A percentile compares a stretch with the other conserved stretches of the same genome.
Conservation (phyloP, 345 rosid species). For the Eutrema heterophyllum region DNA sequence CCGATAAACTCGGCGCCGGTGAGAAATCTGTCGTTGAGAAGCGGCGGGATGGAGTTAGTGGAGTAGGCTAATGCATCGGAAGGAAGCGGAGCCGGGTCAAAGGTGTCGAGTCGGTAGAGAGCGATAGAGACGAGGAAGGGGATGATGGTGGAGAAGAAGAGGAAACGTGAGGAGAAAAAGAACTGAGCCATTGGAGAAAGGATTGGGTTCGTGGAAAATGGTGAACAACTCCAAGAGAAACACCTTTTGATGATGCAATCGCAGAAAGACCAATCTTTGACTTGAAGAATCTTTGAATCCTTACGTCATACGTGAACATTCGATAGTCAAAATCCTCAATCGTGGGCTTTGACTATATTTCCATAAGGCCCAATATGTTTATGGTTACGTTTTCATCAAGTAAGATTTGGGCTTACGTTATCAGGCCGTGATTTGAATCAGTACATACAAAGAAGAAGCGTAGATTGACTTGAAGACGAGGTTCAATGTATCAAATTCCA, state of each 20-base stretch:
- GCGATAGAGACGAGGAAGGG: constrained; percentile 37
- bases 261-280: neutral
- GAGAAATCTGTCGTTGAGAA: constrained; percentile 32
- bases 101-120: constrained; percentile 43
- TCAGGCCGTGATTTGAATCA: neutral
- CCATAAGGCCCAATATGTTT: neutral
- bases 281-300: neutral
- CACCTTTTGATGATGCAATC: neutral
- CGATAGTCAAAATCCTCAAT: neutral
- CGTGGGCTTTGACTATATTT: neutral
- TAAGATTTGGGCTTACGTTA: neutral
- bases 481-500: constrained; percentile 24
- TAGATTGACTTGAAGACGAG: neutral
- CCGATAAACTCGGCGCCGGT: constrained; percentile 50
- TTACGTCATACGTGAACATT: neutral
- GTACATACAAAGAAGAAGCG: neutral
- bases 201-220: neutral
- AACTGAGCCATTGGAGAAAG: neutral
- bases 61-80: constrained; percentile 26
- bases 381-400: neutral
- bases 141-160: constrained; percentile 13
- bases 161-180: neutral
- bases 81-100: constrained; percentile 52
- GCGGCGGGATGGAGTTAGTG: constrained; percentile 11
- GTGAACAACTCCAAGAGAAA: neutral